Evolutionary conservation across 2,329 filamentous ascomycete species (phyloP), one percentile per base, ranked within the genome.

Genomic region (Alternaria alternata): DNA sequence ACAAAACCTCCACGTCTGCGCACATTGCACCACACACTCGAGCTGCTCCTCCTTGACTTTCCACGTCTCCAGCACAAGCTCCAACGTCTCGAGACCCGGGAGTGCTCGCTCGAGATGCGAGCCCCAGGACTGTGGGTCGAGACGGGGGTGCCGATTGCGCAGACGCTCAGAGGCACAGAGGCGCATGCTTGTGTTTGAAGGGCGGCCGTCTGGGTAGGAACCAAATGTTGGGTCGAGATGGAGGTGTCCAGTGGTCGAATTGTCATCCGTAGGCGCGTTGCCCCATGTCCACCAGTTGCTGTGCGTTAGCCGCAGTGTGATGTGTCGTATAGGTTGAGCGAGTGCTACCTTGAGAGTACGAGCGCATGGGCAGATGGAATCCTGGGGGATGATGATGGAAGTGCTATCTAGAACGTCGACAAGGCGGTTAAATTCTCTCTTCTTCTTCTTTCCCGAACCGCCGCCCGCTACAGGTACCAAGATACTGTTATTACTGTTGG

Each of bases 41-140:
- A 77, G 46, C 49, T 73, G 71, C 1, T 36, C 18, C 22, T 57
- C 60, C 57, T 76, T 77, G 3, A 46, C 46, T 18, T 26, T 46
- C 51, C 72, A 77, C 4, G 67, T 74, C 57, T 76, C 69, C 5
- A 76, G 49, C 9, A 75, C 64, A 6, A 75, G 52, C 14, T 67
- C 61, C 20, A 75, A 38, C 2, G 46, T 55, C 52, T 67, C 64
- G 3, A 76, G 46, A 55, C 70, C 64, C 2, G 66, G 64, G 7
- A 75, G 20, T 8, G 24, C 24, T 24, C 7, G 24, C 24, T 24
- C 2, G 3, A 75, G 54, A 3, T 57, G 43, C 1, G 54, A 32
- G 3, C 58, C 67, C 72, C 69, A 74, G 20, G 55, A 43, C 14
- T 57, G 28, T 14, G 20, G 7, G 18, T 18, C 7, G 8, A 52